Conservation (phyloP, 495 filamentous ascomycete genomes). For the Neurospora sp. region DNA sequence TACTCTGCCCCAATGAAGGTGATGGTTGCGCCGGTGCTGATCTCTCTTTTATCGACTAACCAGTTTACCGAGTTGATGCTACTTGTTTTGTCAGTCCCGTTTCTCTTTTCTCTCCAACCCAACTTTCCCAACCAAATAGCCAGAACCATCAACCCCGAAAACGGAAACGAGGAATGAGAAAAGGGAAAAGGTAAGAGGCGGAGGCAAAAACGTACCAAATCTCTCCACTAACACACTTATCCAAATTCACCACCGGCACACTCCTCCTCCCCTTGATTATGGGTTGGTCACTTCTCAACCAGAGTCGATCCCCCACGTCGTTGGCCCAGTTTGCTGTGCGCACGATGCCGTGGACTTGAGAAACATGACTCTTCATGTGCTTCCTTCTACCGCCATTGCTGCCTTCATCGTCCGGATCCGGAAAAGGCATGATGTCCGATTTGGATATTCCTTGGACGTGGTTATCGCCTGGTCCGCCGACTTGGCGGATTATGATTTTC, state of each 20-base stretch:
- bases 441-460: constrained; percentile 12
- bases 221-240: constrained; percentile 1
- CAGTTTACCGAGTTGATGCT: background rate
- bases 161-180: background rate
- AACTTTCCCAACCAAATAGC: background rate
- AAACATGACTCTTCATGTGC: background rate
- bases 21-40: background rate
- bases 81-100: background rate
- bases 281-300: constrained; percentile 10
- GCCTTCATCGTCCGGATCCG: background rate
- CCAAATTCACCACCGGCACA: constrained; percentile 8
- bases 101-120: background rate
- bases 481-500: constrained; percentile 15
- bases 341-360: constrained; percentile 7
- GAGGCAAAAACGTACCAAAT: background rate
- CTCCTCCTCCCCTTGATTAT: background rate
- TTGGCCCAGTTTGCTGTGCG: background rate
- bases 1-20: background rate
- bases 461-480: constrained; percentile 15
- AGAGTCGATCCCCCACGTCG: constrained; percentile 5
- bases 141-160: background rate
- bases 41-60: background rate
- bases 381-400: background rate
- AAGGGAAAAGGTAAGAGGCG: background rate
- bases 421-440: background rate